These are phyloP conservation scores for Gloeopeniophorella convolvens DNA, from an alignment of 768 basidiomycete genomes.

Conservation along the genomic window DNA sequence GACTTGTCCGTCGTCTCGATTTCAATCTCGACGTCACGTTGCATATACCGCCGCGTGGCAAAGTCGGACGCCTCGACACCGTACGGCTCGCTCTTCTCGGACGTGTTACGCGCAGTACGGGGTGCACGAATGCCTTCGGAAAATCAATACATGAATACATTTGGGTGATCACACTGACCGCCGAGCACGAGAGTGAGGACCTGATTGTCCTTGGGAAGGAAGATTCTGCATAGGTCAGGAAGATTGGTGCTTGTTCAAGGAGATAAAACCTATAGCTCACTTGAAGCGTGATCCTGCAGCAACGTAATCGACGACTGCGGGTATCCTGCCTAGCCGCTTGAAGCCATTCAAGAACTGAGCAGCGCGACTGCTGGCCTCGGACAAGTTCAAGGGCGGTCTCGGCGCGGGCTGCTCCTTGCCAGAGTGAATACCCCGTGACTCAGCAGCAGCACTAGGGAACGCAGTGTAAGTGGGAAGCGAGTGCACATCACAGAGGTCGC, in stretches of 20 bases:
- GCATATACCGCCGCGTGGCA: conserved; percentile 75
- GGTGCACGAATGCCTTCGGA: conserved; percentile 82
- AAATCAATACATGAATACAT: not conserved
- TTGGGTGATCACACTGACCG: conserved; percentile 37
- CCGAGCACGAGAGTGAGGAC: conserved; percentile 88
- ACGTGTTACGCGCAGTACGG: conserved; percentile 68
- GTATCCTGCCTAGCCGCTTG: conserved; percentile 79
- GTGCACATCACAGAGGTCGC: not conserved
- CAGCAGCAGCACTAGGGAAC: conserved; percentile 60
- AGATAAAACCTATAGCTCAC: conserved; percentile 34
- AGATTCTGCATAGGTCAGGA: conserved; percentile 45
- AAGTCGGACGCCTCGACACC: conserved; percentile 81
- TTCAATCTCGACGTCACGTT: conserved; percentile 91
- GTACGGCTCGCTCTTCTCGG: conserved; percentile 87
- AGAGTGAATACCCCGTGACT: conserved; percentile 81
- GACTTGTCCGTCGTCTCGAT: conserved; percentile 89
- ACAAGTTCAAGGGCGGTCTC: conserved; percentile 83
- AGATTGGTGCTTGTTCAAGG: not conserved
- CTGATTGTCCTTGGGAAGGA: conserved; percentile 87
- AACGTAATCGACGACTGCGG: conserved; percentile 89
- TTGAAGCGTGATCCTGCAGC: conserved; percentile 95
- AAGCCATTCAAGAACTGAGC: conserved; percentile 85
- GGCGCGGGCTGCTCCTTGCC: conserved; percentile 80
- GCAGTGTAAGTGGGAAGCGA: conserved; percentile 5
- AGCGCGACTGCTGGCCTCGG: conserved; percentile 77